These are phyloP conservation scores for Cryomyces minteri DNA, from an alignment of 495 filamentous ascomycete genomes.

Conservation along the genomic window DNA sequence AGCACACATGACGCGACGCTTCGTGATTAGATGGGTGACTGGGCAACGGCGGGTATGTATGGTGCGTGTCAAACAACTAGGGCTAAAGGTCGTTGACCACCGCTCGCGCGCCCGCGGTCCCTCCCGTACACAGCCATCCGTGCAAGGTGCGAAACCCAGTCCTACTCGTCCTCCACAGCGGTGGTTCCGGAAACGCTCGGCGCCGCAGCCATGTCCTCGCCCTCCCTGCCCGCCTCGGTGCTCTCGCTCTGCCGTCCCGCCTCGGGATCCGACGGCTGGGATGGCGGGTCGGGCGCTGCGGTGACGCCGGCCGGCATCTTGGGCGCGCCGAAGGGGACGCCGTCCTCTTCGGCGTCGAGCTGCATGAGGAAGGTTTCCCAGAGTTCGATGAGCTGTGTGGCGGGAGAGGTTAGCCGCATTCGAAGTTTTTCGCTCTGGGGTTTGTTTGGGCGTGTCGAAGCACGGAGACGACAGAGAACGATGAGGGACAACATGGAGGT, in stretches of 20 bases:
- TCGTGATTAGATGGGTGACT: too few species aligned
- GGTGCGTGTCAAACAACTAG: too few species aligned
- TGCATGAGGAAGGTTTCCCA: conserved; percentile 98
- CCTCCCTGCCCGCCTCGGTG: neutral
- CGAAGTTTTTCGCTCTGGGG: too few species aligned
- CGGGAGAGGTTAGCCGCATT: neutral
- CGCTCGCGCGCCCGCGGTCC: too few species aligned
- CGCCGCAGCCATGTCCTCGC: neutral
- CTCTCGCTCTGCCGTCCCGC: neutral
- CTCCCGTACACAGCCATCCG: too few species aligned
- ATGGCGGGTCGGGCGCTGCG: neutral
- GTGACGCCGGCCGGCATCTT: conserved; percentile 7
- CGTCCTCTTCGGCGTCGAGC: conserved; percentile 83
- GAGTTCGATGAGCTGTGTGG: conserved; percentile 75
- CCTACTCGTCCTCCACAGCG: neutral
- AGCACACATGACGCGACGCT: too few species aligned
- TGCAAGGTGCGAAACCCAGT: too few species aligned
- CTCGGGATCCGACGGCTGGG: conserved; percentile 2
- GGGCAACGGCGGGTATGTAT: too few species aligned
- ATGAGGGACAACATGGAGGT: neutral
- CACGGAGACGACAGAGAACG: neutral
- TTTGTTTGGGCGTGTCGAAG: conserved; percentile 1
- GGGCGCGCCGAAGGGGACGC: conserved; percentile 15
- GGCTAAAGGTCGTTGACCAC: too few species aligned
- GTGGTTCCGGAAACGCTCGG: conserved; percentile 1